These are phyloP conservation scores for Agrocybe praecox DNA, from an alignment of 768 basidiomycete genomes.

Conservation along the genomic window DNA sequence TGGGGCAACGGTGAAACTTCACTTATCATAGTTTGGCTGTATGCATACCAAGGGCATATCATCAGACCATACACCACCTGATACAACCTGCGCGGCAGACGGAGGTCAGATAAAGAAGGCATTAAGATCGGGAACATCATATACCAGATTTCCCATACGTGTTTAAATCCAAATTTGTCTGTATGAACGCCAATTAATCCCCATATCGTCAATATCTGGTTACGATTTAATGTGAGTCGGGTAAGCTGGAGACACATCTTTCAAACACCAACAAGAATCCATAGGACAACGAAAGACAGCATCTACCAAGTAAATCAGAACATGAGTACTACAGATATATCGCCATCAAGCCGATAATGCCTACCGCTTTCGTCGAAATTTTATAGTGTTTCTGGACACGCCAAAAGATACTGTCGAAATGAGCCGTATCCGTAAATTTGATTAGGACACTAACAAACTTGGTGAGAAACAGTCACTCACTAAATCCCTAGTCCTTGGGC, in stretches of 20 bases:
- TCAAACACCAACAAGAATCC: constrained; percentile 56
- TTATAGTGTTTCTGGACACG: constrained; percentile 64
- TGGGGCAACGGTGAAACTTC: constrained; percentile 75
- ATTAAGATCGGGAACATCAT: constrained; percentile 8
- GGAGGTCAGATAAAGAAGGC: too few species aligned
- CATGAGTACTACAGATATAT: not conserved
- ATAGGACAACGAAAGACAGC: constrained; percentile 71
- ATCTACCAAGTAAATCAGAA: constrained; percentile 44
- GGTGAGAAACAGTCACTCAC: constrained; percentile 36
- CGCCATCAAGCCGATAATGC: constrained; percentile 7
- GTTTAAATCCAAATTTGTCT: constrained; percentile 76
- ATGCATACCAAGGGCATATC: constrained; percentile 82
- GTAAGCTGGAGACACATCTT: not conserved
- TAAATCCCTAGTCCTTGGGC: constrained; percentile 71
- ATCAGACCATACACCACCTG: constrained; percentile 72
- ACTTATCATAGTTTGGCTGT: constrained; percentile 83
- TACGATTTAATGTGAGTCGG: not conserved
- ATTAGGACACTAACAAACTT: too few species aligned
- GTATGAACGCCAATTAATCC: constrained; percentile 80
- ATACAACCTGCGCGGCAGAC: constrained; percentile 49
- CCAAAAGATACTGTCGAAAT: constrained; percentile 57
- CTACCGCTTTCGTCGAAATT: constrained; percentile 64
- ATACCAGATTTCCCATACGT: constrained; percentile 81
- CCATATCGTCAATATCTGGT: constrained; percentile 67
- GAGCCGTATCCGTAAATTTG: not conserved